These are phyloP conservation scores for Inga laurina DNA, from an alignment of 306 rosid genomes.

Conservation along the genomic window DNA sequence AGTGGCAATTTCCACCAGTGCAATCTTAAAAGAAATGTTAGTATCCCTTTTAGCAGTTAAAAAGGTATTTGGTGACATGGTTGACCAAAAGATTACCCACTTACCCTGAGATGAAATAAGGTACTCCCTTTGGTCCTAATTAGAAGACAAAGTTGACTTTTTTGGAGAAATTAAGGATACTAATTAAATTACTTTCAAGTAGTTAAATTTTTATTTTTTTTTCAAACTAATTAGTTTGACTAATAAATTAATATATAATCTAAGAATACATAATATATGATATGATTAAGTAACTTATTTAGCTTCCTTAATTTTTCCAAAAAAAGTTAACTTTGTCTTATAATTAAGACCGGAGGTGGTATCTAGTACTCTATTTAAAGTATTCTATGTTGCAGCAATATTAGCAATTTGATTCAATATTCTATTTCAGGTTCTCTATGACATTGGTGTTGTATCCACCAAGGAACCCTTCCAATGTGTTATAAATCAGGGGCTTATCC, in stretches of 20 bases:
- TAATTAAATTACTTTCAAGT: no score
- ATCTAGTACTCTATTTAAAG: conserved; percentile 10
- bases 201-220: no score
- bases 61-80: conserved; percentile 7
- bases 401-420: conserved; percentile 30
- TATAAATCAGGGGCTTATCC: conserved; percentile 97
- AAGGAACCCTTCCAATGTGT: conserved; percentile 98
- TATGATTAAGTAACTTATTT: no score
- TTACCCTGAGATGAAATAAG: conserved; percentile 6
- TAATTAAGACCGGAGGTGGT: no score
- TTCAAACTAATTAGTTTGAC: no score
- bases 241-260: no score
- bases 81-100: conserved; percentile 25
- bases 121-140: no score
- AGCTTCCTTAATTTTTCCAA: no score
- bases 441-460: conserved; percentile 88
- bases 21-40: conserved; percentile 16
- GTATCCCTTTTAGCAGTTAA: conserved; percentile 20
- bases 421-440: conserved; percentile 85
- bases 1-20: background rate
- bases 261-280: no score
- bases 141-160: no score
- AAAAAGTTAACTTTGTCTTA: no score
- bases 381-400: conserved; percentile 14
- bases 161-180: no score